phyloP scores from a whole-genome alignment of 768 basidiomycete species.

The Holtermannia corniformis region DNA sequence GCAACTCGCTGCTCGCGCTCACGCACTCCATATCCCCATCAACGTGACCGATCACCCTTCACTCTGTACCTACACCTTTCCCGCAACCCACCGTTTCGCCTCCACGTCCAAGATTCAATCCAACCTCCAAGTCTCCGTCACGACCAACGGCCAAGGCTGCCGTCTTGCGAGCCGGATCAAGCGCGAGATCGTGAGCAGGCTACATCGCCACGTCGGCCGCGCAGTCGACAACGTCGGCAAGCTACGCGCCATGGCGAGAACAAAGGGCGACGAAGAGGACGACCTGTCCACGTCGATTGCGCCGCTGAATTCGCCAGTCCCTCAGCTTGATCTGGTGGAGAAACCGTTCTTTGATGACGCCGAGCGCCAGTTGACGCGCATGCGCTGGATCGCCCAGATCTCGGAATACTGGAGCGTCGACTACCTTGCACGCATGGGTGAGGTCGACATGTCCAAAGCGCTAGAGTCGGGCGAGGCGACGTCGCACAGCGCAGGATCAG shows the following conservation, averaged over 20 bases:
- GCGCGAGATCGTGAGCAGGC: constrained; percentile 63
- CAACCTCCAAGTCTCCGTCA: constrained; percentile 58
- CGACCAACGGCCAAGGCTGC: constrained; percentile 87
- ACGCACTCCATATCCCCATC: constrained; percentile 54
- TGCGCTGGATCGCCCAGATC: constrained; percentile 90
- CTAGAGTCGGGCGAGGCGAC: constrained; percentile 41
- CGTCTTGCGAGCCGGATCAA: constrained; percentile 67
- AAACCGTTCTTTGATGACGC: constrained; percentile 7
- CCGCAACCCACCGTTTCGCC: constrained; percentile 71
- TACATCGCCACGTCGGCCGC: constrained; percentile 62
- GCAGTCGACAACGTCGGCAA: constrained; percentile 67
- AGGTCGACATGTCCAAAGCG: constrained; percentile 58
- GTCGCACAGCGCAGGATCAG: neutral
- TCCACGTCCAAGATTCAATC: constrained; percentile 39
- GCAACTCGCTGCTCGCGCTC: neutral
- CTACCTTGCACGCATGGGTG: constrained; percentile 59
- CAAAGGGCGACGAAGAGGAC: constrained; percentile 46
- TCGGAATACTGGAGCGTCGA: constrained; percentile 92
- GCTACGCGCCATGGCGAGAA: constrained; percentile 47
- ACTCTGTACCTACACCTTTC: constrained; percentile 82
- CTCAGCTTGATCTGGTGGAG: constrained; percentile 27
- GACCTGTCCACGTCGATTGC: constrained; percentile 45
- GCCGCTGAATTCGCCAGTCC: constrained; percentile 44
- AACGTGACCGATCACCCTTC: constrained; percentile 81
- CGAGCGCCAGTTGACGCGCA: constrained; percentile 50